Evolutionary conservation across 805 yeast species (phyloP).

Genomic region (Candida anglica): DNA sequence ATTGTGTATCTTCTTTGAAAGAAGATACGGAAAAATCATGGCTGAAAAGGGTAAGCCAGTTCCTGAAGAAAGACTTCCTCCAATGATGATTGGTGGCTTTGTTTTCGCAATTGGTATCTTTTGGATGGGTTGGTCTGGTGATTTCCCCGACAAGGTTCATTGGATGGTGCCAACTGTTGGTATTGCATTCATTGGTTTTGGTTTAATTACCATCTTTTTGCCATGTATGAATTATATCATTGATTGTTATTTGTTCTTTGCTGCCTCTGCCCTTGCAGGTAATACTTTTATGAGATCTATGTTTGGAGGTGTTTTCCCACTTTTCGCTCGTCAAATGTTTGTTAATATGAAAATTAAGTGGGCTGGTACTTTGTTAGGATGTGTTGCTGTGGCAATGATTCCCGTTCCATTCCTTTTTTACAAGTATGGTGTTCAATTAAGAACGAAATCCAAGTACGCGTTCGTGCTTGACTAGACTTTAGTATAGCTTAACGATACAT

Average conservation of each 20-base stretch:
- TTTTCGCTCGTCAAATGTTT: constrained; percentile 54
- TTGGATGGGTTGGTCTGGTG: constrained; percentile 89
- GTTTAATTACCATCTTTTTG: constrained; percentile 54
- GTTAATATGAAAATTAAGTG: constrained; percentile 45
- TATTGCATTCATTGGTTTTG: constrained; percentile 38
- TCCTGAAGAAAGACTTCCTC: constrained; percentile 78
- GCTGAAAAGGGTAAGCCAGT: constrained; percentile 42
- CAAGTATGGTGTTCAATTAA: constrained; percentile 32
- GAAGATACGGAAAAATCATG: constrained; percentile 22
- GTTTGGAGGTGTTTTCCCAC: constrained; percentile 60
- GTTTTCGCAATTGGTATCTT: constrained; percentile 74
- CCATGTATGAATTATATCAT: constrained; percentile 59
- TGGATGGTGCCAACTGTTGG: constrained; percentile 66
- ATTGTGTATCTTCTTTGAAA: constrained; percentile 14
- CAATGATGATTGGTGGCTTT: constrained; percentile 70
- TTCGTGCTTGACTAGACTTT: constrained; percentile 1
- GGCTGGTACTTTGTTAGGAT: constrained; percentile 55
- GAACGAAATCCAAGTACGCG: constrained; percentile 6
- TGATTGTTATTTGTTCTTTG: constrained; percentile 53
- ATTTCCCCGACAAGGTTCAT: constrained; percentile 64
- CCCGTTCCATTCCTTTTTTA: constrained; percentile 52
- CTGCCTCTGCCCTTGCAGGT: constrained; percentile 66
- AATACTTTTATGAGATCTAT: constrained; percentile 56
- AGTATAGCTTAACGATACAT: too few species aligned
- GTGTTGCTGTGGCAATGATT: constrained; percentile 43